Base-by-base conservation (phyloP, 2,329 filamentous ascomycete species). In the Microdochium paspali region DNA sequence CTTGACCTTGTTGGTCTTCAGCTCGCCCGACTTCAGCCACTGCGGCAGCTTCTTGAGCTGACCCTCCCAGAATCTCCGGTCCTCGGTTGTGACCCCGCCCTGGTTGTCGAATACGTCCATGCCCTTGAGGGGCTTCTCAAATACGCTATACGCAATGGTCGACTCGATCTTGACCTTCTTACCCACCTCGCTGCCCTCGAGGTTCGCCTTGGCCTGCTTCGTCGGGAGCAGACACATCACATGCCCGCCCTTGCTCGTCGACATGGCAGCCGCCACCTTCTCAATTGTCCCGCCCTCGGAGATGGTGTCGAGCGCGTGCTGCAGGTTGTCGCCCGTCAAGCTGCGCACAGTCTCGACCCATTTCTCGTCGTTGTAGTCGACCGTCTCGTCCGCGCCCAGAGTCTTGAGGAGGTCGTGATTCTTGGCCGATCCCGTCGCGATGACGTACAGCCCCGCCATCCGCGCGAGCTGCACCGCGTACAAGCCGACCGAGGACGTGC, bases 271-370 rank as follows among this genome's bases (percentile, higher is more conserved):
- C 9, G 57, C 51, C 6, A 60, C 49, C 7, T 48, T 47, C 32
- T 55, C 47, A 4, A 50, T 52, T 3, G 59, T 57, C 26, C 53
- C 59, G 15, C 51, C 51, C 49, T 61, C 57, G 2, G 53, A 39
- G 21, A 64, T 55, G 50, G 55, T 58, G 51, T 63, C 61, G 25
- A 64, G 53, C 0, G 58, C 60, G 43, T 61, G 49, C 49, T 54
- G 50, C 10, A 64, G 55, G 1, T 74, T 74, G 53, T 83, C 79
- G 0, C 81, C 80, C 4, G 77, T 81, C 32, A 89, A 58, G 53
- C 75, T 76, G 64, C 82, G 82, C 24, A 88, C 82, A 53, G 79
- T 65, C 4, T 66, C 66, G 15, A 69, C 64, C 62, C 75, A 71
- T 25, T 70, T 64, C 4, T 67, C 59, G 39, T 77, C 65, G 4